Percentiles rank a stretch among this genome's conserved stretches.
Evolutionary conservation across 768 basidiomycete genomes (phyloP).

Genomic region (Lepiota venenata): DNA sequence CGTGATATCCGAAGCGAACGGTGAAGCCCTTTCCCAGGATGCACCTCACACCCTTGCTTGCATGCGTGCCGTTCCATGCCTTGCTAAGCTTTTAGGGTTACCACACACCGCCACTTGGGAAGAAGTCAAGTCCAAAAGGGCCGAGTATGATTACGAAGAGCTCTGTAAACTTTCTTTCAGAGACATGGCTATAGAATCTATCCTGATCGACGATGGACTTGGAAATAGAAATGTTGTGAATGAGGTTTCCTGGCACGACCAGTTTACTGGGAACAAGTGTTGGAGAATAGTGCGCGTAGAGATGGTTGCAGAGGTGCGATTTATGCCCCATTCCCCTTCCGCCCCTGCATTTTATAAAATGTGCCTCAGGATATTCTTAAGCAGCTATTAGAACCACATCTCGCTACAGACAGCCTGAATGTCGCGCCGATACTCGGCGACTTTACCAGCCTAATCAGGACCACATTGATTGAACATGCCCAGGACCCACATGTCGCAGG

Average conservation of each 20-base stretch:
- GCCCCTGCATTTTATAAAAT: slow-evolving; percentile 11
- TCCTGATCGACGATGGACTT: slow-evolving; percentile 75
- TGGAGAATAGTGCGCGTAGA: slow-evolving; percentile 71
- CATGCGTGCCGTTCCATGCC: slow-evolving; percentile 52
- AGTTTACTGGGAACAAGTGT: slow-evolving; percentile 46
- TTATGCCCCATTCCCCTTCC: slow-evolving; percentile 8
- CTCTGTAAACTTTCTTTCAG: slow-evolving; percentile 57
- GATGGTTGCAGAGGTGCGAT: slow-evolving; percentile 61
- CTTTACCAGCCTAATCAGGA: slow-evolving; percentile 34
- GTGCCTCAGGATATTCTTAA: slow-evolving; percentile 28
- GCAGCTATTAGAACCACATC: slow-evolving; percentile 19
- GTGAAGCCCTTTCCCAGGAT: slow-evolving; percentile 47
- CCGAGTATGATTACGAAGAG: slow-evolving; percentile 43
- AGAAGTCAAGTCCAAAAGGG: slow-evolving; percentile 47
- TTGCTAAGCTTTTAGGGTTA: slow-evolving; percentile 49
- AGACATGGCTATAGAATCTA: slow-evolving; percentile 56
- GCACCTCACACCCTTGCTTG: slow-evolving; percentile 55
- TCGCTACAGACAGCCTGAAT: slow-evolving; percentile 15
- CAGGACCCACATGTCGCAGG: slow-evolving; percentile 49
- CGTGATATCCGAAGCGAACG: slow-evolving; percentile 61
- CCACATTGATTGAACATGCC: slow-evolving; percentile 34
- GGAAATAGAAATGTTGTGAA: slow-evolving; percentile 45
- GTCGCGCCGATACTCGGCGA: slow-evolving; percentile 18
- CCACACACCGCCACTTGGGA: slow-evolving; percentile 47
- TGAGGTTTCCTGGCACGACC: slow-evolving; percentile 59